phyloP scores from a whole-genome alignment of 2,329 filamentous ascomycete genomes.

The Aspergillus pseudotamarii region DNA sequence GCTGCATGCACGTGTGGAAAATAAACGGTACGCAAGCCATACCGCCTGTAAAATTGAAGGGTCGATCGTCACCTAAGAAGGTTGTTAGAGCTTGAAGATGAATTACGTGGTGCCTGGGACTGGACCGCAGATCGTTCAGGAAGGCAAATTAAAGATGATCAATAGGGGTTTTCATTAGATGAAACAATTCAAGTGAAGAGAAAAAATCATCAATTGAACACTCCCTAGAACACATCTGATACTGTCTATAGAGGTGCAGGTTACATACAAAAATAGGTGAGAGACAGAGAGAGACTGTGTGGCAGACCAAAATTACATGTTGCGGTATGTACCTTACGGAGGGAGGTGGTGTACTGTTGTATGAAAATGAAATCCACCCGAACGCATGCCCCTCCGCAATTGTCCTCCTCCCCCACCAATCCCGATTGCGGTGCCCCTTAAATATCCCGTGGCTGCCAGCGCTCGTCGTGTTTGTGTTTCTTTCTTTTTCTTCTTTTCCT shows the following conservation, averaged over 20 bases:
- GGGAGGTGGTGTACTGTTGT: no score
- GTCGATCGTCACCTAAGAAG: constrained; percentile 1
- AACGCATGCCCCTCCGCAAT: constrained; percentile 4
- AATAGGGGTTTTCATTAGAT: background rate
- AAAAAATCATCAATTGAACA: background rate
- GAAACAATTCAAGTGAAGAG: background rate
- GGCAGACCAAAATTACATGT: background rate
- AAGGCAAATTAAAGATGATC: constrained; percentile 2
- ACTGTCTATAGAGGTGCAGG: background rate
- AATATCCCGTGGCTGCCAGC: constrained; percentile 8
- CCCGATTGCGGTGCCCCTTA: constrained; percentile 7
- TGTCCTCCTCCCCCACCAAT: constrained; percentile 8
- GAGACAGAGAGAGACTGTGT: no score
- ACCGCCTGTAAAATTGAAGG: constrained; percentile 6
- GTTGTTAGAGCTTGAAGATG: constrained; percentile 2
- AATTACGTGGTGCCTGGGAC: constrained; percentile 6
- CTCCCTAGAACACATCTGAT: background rate
- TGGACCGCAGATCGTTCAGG: background rate
- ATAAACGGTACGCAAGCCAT: background rate
- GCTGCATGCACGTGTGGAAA: background rate
- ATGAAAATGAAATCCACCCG: background rate
- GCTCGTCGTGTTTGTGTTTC: background rate
- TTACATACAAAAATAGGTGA: background rate
- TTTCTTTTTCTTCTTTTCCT: constrained; percentile 7
- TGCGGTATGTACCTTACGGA: constrained; percentile 1